phyloP scores from a whole-genome alignment of 2,329 filamentous ascomycete species.

The Mycosphaerelloides madeirae region DNA sequence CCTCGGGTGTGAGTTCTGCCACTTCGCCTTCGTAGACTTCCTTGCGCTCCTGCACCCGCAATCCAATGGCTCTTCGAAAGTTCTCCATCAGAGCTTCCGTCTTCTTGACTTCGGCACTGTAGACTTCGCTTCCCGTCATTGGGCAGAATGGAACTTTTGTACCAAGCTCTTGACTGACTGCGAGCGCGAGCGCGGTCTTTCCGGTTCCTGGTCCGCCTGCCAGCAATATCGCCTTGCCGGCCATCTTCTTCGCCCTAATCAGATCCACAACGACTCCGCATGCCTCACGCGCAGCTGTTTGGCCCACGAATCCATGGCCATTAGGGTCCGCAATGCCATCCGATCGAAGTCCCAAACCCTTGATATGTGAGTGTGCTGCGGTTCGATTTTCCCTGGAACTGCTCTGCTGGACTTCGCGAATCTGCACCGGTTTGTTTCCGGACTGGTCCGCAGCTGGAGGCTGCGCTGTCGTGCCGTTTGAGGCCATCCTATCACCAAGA shows the following conservation, averaged over 20 bases:
- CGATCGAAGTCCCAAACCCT: conserved; percentile 77
- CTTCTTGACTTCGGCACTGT: conserved; percentile 98
- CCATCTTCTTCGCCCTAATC: conserved; percentile 96
- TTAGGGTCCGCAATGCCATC: conserved; percentile 82
- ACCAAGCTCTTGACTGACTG: conserved; percentile 92
- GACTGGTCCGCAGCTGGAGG: conserved; percentile 21
- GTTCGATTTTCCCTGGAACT: conserved; percentile 80
- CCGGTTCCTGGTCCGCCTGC: conserved; percentile 93
- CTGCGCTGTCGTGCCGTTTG: conserved; percentile 22
- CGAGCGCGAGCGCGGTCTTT: conserved; percentile 92
- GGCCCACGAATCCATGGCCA: conserved; percentile 82
- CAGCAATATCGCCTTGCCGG: conserved; percentile 84
- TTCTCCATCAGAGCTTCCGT: conserved; percentile 99
- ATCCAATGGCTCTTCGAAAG: conserved; percentile 90
- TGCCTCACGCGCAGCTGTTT: conserved; percentile 85
- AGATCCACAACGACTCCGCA: conserved; percentile 94
- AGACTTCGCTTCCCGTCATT: conserved; percentile 96
- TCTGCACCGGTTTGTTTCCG: conserved; percentile 31
- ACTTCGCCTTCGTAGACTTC: conserved; percentile 99
- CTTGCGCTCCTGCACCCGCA: conserved; percentile 97
- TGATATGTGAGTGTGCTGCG: conserved; percentile 96
- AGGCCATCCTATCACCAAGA: conserved; percentile 16
- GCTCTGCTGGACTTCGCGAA: conserved; percentile 32
- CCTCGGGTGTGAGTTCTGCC: conserved; percentile 93
- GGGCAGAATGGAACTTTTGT: conserved; percentile 98